Evolutionary conservation across 2,329 filamentous ascomycete genomes (phyloP), one percentile per base, ranked within the genome.

Genomic region (Trichoderma semiorbis): DNA sequence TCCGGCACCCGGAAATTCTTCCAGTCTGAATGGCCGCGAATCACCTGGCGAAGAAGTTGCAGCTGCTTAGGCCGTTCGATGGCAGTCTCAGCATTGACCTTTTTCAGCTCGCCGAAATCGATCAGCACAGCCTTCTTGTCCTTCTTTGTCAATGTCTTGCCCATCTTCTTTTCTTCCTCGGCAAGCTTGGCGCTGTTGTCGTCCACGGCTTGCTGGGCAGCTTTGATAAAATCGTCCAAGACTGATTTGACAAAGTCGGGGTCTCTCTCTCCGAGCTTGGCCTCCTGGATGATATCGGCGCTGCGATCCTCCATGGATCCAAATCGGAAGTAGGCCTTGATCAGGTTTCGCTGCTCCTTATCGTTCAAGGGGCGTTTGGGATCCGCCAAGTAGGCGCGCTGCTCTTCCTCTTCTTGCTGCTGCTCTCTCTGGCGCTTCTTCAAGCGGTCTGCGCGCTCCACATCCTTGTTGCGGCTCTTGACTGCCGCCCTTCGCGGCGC

Each of bases 51-150:
- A 47, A 99, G 86, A 75, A 98, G 90, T 72, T 91, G 92, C 85
- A 98, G 92, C 78, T 98, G 95, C 61, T 91, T 89, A 0, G 96
- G 95, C 10, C 97, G 91, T 76, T 98, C 95, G 12, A 97, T 90
- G 69, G 98, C 92, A 0, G 96, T 98, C 81, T 97, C 94, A 0
- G 96, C 96, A 78, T 99, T 99, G 78, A 98, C 89, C 77, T 97
- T 95, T 82, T 97, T 97, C 65, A 98, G 92, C 70, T 95, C 94
- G 60, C 92, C 91, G 81, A 95, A 97, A 79, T 98, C 95, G 77
- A 99, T 98, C 58, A 99, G 85, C 21, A 99, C 93, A 0, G 96
- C 96, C 82, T 99, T 99, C 81, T 94, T 94, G 79, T 99, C 96
- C 81, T 99, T 99, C 85, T 98, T 98, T 0, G 95, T 97, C 69